Conservation (phyloP, 148 eudicot genomes). For the Cornus florida region DNA sequence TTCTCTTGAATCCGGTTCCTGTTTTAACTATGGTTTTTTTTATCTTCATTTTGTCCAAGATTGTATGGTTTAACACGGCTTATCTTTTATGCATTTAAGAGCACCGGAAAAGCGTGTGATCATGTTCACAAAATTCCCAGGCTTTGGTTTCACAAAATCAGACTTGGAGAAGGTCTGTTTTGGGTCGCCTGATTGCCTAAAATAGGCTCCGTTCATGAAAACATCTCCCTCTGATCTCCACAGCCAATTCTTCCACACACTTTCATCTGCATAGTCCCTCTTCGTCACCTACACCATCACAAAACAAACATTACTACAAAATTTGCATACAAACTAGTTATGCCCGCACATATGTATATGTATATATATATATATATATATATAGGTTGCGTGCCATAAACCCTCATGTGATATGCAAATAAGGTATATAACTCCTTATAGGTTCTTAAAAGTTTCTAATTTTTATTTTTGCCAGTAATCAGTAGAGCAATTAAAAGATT, state of each 20-base stretch:
- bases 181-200: conserved; percentile 35
- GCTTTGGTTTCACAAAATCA: conserved; percentile 34
- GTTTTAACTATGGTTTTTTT: too few species aligned
- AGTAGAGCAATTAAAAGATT: too few species aligned
- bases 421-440: too few species aligned
- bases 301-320: background rate
- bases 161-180: background rate
- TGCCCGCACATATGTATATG: too few species aligned
- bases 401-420: too few species aligned
- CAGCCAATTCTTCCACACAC: conserved; percentile 50
- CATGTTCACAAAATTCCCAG: conserved; percentile 29
- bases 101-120: conserved; percentile 47
- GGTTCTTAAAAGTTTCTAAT: too few species aligned
- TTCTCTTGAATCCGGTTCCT: too few species aligned
- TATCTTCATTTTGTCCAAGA: too few species aligned
- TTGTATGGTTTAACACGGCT: conserved; percentile 22
- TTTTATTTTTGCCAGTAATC: too few species aligned
- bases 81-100: conserved; percentile 29
- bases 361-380: too few species aligned
- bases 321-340: too few species aligned
- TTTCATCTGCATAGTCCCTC: conserved; percentile 42
- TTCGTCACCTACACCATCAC: conserved; percentile 39
- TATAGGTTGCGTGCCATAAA: too few species aligned
- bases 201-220: conserved; percentile 45
- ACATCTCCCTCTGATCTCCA: conserved; percentile 55